Conservation (phyloP, 176 grass and related monocot genomes). For the Aechmea fasciata region DNA sequence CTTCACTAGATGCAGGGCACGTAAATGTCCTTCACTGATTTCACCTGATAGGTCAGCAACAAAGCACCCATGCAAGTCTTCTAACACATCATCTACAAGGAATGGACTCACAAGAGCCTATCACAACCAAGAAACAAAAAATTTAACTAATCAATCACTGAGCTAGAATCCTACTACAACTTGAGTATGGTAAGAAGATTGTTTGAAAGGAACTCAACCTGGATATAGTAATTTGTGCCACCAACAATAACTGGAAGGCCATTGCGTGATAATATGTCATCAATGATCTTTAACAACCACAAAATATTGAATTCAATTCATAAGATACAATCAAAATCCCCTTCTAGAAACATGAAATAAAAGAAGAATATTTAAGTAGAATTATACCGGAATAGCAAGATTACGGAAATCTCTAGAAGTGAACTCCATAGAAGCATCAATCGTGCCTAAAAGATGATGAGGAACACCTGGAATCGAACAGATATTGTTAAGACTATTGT, state of each 20-base stretch:
- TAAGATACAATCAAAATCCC: neutral
- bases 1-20: neutral
- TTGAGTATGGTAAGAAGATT: neutral
- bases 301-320: neutral
- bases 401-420: constrained; percentile 69
- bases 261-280: constrained; percentile 51
- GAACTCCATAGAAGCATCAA: constrained; percentile 71
- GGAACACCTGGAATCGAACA: constrained; percentile 44
- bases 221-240: constrained; percentile 94
- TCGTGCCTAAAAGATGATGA: constrained; percentile 65
- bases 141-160: neutral
- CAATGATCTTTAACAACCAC: constrained; percentile 44
- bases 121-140: neutral
- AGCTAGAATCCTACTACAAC: constrained; percentile 1
- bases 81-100: constrained; percentile 64
- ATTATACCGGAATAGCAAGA: constrained; percentile 41
- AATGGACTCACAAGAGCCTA: constrained; percentile 77
- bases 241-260: constrained; percentile 85
- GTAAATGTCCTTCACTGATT: constrained; percentile 13
- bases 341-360: neutral
- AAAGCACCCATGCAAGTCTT: constrained; percentile 28
- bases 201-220: constrained; percentile 31
- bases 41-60: constrained; percentile 17
- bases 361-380: neutral
- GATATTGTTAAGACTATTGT: neutral